These are phyloP conservation scores for Starmerella potacharoeniae DNA, from an alignment of 805 yeast genomes.

Conservation along the genomic window DNA sequence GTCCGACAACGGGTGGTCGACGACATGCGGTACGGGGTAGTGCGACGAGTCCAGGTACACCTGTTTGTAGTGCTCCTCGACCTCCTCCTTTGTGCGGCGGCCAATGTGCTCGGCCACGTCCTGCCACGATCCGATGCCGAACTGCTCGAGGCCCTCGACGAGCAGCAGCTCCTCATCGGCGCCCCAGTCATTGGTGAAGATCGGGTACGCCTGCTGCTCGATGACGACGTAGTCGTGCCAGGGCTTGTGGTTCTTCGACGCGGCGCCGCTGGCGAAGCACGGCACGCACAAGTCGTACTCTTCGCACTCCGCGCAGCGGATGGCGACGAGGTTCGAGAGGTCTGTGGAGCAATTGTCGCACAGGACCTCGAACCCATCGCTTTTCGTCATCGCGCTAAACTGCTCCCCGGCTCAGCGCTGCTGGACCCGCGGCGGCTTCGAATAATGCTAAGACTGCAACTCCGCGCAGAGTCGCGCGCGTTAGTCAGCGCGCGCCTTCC, in stretches of 20 bases:
- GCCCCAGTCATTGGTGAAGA: constrained; percentile 87
- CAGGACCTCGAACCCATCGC: constrained; percentile 24
- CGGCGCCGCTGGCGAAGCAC: constrained; percentile 77
- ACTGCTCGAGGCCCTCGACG: constrained; percentile 82
- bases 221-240: constrained; percentile 85
- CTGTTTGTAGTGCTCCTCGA: constrained; percentile 65
- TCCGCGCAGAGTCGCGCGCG: constrained; percentile 1
- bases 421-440: background rate
- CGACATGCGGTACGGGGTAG: constrained; percentile 85
- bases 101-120: constrained; percentile 96
- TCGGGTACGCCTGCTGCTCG: constrained; percentile 91
- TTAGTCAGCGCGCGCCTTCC: background rate
- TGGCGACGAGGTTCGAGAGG: constrained; percentile 82
- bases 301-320: constrained; percentile 76
- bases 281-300: constrained; percentile 98
- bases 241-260: constrained; percentile 80
- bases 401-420: background rate
- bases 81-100: constrained; percentile 83
- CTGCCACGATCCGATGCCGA: constrained; percentile 95
- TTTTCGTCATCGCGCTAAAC: constrained; percentile 14
- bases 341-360: constrained; percentile 97
- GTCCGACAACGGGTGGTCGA: constrained; percentile 51
- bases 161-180: constrained; percentile 91
- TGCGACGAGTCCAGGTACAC: constrained; percentile 56
- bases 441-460: background rate